A percentile compares a stretch with the other conserved stretches of the same genome.
These are phyloP conservation scores for Blepharisma japonicum DNA, from an alignment of 73 alveolate species.

Conservation along the genomic window DNA sequence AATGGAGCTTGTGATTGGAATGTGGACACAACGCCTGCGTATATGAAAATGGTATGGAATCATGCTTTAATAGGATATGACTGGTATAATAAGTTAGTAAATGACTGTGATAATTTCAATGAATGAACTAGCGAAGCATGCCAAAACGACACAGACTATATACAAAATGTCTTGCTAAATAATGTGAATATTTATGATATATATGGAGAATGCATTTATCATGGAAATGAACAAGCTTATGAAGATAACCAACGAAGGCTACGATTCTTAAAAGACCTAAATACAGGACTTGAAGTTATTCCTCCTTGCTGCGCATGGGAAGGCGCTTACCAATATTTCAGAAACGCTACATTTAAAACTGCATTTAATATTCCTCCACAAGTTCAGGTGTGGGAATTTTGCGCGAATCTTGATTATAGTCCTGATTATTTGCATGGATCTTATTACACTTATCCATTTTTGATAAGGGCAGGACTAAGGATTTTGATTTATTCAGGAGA, in stretches of 20 bases:
- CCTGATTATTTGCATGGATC: not conserved
- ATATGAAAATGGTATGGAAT: too few species aligned
- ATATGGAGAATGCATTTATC: not conserved
- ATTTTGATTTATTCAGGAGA: constrained; percentile 56
- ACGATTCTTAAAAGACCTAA: not conserved
- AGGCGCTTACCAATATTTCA: not conserved
- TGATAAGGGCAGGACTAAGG: too few species aligned
- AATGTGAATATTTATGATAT: constrained; percentile 11
- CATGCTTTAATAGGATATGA: too few species aligned
- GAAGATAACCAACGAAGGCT: not conserved
- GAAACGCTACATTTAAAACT: constrained; percentile 15
- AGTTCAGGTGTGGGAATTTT: not conserved
- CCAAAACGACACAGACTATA: too few species aligned
- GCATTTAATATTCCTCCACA: not conserved
- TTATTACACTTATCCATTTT: too few species aligned
- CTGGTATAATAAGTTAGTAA: too few species aligned
- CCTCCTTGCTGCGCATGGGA: too few species aligned
- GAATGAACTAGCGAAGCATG: too few species aligned
- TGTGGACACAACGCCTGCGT: too few species aligned
- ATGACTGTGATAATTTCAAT: too few species aligned
- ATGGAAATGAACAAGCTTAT: not conserved
- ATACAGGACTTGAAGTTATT: too few species aligned
- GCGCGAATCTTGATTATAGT: not conserved
- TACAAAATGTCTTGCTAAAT: not conserved
- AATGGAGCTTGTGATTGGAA: too few species aligned